These are phyloP conservation scores for Astragalus membranaceus DNA, from an alignment of 306 rosid genomes.

Conservation along the genomic window DNA sequence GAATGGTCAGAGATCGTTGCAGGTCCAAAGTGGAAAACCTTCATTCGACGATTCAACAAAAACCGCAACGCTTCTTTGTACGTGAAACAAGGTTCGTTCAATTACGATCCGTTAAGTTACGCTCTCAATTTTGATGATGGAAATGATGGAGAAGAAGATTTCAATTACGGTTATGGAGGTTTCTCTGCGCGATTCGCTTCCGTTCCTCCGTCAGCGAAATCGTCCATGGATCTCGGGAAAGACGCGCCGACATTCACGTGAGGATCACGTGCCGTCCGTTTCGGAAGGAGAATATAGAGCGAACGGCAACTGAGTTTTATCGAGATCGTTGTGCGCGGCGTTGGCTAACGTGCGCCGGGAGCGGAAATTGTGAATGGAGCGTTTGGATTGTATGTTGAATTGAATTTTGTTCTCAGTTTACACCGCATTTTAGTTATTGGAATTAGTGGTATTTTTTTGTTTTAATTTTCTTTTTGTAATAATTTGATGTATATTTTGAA, in stretches of 20 bases:
- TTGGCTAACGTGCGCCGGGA: neutral
- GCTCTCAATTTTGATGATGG: constrained; percentile 68
- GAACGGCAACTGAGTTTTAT: neutral
- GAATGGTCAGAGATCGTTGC: constrained; percentile 64
- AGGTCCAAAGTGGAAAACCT: constrained; percentile 74
- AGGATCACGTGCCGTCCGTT: neutral
- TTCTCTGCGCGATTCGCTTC: constrained; percentile 59
- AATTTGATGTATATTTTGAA: neutral
- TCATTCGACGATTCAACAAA: constrained; percentile 48
- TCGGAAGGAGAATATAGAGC: neutral
- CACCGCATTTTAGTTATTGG: neutral
- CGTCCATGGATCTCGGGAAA: constrained; percentile 42
- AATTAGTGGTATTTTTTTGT: neutral
- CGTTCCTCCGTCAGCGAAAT: constrained; percentile 36
- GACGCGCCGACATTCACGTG: constrained; percentile 32
- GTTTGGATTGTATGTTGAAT: neutral
- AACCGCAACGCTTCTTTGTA: neutral
- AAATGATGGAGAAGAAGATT: neutral
- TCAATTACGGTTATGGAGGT: constrained; percentile 5
- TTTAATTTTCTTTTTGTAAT: neutral
- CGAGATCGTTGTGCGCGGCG: neutral
- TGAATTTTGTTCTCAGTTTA: neutral
- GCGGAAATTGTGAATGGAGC: neutral
- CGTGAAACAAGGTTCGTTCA: constrained; percentile 23
- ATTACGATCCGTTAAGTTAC: constrained; percentile 60